phyloP scores from a whole-genome alignment of 345 rosid species.

The Jatropha curcas region DNA sequence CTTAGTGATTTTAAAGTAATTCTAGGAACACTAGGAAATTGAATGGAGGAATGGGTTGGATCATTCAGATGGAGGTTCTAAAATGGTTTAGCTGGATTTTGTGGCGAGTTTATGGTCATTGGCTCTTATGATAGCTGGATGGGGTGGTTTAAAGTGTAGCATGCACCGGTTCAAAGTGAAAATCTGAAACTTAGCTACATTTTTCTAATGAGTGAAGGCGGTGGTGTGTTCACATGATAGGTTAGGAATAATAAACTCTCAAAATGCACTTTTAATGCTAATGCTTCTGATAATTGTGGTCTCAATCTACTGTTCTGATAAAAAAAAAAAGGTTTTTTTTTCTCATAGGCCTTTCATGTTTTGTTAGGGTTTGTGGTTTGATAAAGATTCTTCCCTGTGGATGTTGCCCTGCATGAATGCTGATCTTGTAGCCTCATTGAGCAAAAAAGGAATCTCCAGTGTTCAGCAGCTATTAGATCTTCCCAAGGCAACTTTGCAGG shows the following conservation, averaged over 20 bases:
- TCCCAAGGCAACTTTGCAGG: constrained; percentile 58
- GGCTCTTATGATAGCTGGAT: not conserved
- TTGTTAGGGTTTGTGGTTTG: constrained; percentile 85
- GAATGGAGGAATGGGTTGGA: not conserved
- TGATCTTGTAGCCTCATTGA: constrained; percentile 51
- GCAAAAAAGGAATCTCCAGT: constrained; percentile 52
- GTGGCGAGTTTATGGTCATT: not conserved
- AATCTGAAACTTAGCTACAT: no score
- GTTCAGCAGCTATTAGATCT: constrained; percentile 73
- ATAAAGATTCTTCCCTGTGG: constrained; percentile 69
- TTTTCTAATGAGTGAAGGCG: no score
- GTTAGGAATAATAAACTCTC: no score
- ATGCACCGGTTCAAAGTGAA: not conserved
- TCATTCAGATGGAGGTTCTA: not conserved
- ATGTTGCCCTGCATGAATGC: constrained; percentile 89
- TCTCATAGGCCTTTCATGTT: not conserved
- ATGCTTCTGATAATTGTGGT: not conserved
- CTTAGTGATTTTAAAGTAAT: no score
- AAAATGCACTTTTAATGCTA: no score
- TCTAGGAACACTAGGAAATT: no score
- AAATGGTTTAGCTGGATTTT: not conserved
- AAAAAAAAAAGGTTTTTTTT: no score
- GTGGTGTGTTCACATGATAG: not conserved
- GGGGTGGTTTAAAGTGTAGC: no score
- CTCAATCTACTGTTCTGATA: no score